Evolutionary conservation across 2,329 filamentous ascomycete genomes (phyloP).

Genomic region (Paraphaeosphaeria sporulosa): DNA sequence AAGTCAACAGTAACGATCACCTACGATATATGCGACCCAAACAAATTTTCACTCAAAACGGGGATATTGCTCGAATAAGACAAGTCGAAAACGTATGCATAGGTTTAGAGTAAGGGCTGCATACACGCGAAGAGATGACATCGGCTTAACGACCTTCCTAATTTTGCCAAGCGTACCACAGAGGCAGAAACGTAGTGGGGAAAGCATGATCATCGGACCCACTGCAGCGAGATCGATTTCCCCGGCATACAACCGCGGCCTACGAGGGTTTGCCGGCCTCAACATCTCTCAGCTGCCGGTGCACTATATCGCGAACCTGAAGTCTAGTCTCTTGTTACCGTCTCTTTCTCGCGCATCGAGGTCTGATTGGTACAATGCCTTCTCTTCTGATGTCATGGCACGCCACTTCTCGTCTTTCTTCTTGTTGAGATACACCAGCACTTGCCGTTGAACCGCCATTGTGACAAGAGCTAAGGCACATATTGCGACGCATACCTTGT

Average conservation of each 20-base stretch:
- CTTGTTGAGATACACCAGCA: constrained; percentile 35
- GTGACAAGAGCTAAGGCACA: constrained; percentile 57
- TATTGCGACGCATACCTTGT: constrained; percentile 60
- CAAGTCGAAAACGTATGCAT: no score
- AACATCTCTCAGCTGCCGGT: not conserved
- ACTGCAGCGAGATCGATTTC: not conserved
- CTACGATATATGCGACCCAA: no score
- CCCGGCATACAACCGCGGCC: not conserved
- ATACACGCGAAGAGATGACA: no score
- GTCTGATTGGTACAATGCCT: constrained; percentile 57
- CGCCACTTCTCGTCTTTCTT: constrained; percentile 58
- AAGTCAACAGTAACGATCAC: no score
- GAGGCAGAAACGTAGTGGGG: not conserved
- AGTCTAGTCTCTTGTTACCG: constrained; percentile 52
- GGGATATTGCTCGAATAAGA: no score
- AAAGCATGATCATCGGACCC: not conserved
- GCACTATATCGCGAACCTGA: constrained; percentile 43
- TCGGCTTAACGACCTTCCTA: constrained; percentile 1
- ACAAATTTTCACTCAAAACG: no score
- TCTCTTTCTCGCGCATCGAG: constrained; percentile 34
- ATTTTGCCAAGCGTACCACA: not conserved
- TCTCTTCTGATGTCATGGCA: constrained; percentile 58
- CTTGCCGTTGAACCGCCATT: constrained; percentile 60
- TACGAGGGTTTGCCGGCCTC: not conserved
- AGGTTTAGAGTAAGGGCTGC: no score